Conservation (phyloP, 2,329 filamentous ascomycete species). For the Fusarium sp. region DNA sequence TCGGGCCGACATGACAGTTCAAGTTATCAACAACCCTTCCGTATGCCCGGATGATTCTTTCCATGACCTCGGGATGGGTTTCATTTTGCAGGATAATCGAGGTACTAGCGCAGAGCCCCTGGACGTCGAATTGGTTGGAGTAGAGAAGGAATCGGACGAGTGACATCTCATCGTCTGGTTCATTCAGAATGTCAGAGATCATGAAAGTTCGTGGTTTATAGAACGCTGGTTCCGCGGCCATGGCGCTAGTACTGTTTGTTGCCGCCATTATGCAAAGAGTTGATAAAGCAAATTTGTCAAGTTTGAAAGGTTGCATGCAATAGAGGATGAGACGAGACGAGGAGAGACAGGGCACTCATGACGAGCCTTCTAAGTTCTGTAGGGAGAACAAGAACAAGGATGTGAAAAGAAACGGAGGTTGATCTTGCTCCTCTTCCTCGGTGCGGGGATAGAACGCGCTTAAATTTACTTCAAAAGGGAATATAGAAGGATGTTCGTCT, state of each 20-base stretch:
- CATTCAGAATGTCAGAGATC: neutral
- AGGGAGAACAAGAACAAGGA: neutral
- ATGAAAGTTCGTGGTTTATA: neutral
- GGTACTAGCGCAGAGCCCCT: neutral
- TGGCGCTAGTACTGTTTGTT: neutral
- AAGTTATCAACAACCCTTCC: neutral
- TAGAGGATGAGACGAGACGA: neutral
- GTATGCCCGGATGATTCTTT: neutral
- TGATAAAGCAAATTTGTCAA: neutral
- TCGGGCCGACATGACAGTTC: neutral
- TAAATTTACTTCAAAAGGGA: neutral
- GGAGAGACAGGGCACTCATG: neutral
- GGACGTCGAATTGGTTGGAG: neutral
- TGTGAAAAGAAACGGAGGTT: neutral
- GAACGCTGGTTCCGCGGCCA: neutral
- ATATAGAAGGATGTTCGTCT: neutral
- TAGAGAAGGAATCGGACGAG: neutral
- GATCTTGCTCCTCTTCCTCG: neutral
- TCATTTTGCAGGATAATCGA: neutral
- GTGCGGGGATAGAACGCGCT: neutral
- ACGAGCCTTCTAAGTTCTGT: neutral
- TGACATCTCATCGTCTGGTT: neutral
- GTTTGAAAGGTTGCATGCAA: neutral
- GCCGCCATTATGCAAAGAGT: neutral
- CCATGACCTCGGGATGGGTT: neutral